Evolutionary conservation across 805 yeast species (phyloP).

Genomic region (Candida jianshihensis): DNA sequence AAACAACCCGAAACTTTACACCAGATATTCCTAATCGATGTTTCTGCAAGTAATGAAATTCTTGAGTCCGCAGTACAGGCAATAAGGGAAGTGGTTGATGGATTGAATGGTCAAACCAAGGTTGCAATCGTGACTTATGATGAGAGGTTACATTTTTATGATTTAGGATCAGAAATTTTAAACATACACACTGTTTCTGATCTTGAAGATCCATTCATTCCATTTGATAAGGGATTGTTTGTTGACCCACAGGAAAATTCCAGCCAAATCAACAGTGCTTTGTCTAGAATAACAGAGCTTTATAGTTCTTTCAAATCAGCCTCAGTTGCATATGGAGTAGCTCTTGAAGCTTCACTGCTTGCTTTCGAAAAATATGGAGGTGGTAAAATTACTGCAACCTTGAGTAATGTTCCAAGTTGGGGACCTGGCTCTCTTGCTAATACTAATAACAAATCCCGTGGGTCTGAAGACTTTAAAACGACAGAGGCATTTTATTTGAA

Average conservation of each 20-base stretch:
- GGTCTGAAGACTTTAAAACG: constrained; percentile 47
- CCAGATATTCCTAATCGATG: constrained; percentile 71
- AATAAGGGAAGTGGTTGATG: constrained; percentile 45
- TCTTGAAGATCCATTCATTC: constrained; percentile 74
- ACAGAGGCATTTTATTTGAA: constrained; percentile 56
- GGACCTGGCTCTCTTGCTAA: constrained; percentile 67
- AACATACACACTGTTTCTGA: constrained; percentile 60
- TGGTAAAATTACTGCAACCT: constrained; percentile 70
- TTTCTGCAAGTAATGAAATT: constrained; percentile 52
- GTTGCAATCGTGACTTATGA: constrained; percentile 76
- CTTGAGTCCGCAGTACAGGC: constrained; percentile 65
- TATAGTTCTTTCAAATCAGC: constrained; percentile 30
- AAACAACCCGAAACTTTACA: constrained; percentile 43
- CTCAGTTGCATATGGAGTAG: constrained; percentile 77
- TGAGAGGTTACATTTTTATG: constrained; percentile 62
- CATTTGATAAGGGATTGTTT: constrained; percentile 69
- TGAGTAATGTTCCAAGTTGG: constrained; percentile 67
- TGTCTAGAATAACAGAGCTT: constrained; percentile 50
- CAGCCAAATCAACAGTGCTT: constrained; percentile 56
- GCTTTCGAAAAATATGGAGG: constrained; percentile 65
- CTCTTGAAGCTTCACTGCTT: constrained; percentile 57
- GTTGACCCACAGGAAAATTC: constrained; percentile 69
- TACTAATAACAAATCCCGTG: constrained; percentile 28
- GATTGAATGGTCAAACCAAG: constrained; percentile 23
- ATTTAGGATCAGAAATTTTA: constrained; percentile 51